Base-by-base conservation (phyloP, 768 basidiomycete genomes). In the Auriscalpium vulgare region DNA sequence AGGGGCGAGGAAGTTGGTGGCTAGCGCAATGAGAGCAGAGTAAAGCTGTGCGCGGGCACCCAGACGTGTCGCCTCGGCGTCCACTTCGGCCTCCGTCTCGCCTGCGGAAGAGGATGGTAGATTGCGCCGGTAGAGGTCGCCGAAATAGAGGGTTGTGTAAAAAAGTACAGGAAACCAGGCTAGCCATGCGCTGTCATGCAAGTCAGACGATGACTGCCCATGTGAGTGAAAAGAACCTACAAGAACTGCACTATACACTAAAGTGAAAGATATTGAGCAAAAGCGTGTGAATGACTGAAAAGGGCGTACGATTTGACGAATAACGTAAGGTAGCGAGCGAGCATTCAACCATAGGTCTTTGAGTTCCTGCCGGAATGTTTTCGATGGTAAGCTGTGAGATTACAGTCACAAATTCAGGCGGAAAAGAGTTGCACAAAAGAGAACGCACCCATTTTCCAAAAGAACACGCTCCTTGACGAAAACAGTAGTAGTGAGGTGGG, bases 111-210 rank as follows among this genome's bases (percentile, higher is more conserved):
- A 47, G 58, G 68, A 29, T 37, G 65, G 70, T 11, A 72, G 76
- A 9, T 75, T 62, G 3, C 71, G 75, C 58, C 84, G 88, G 75
- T 97, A 83, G 10, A 95, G 77, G 62, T 95, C 95, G 10, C 90
- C 89, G 53, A 97, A 78, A 71, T 93, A 97, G 23, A 91, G 74
- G 1, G 88, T 87, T 3, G 85, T 87, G 73, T 92, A 95, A 71
- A 95, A 94, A 1, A 95, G 75, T 23, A 93, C 72, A 0, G 95
- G 94, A 65, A 95, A 97, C 95, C 95, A 97, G 8, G 82, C 88
- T 57, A 94, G 76, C 84, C 84, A 95, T 11, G 84, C 79, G 58
- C 90, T 91, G 55, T 10, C 36, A 44, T 54, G 47, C 47, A 46
- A 44, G 16, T 37, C 51, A 14, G 54, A 46, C 35, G 47, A 45